phyloP scores from a whole-genome alignment of 2,329 filamentous ascomycete species.

The Epichloe glyceriae region DNA sequence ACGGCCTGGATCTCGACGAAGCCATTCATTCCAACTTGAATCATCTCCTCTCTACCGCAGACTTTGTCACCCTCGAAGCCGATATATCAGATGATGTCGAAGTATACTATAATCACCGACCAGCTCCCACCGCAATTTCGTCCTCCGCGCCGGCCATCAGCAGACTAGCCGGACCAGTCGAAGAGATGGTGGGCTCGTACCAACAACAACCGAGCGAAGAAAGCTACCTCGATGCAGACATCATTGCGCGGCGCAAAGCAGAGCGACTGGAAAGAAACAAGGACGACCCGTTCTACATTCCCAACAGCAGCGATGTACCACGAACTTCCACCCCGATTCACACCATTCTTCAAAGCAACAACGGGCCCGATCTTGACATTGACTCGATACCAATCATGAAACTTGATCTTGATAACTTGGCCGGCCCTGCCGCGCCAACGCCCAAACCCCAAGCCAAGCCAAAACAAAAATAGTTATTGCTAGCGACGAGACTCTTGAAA shows the following conservation, averaged over 20 bases:
- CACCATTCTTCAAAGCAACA: constrained; percentile 58
- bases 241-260: constrained; percentile 58
- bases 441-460: constrained; percentile 27
- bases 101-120: constrained; percentile 48
- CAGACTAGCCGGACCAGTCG: constrained; percentile 36
- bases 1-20: constrained; percentile 63
- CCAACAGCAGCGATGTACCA: constrained; percentile 33
- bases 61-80: constrained; percentile 33
- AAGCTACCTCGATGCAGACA: constrained; percentile 57
- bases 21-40: constrained; percentile 68
- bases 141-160: constrained; percentile 41
- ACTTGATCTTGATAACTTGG: constrained; percentile 56
- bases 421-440: constrained; percentile 17
- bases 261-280: constrained; percentile 72
- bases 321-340: constrained; percentile 66
- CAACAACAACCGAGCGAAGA: constrained; percentile 50
- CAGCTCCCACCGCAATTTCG: constrained; percentile 36
- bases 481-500: constrained; percentile 58
- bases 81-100: constrained; percentile 55
- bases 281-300: constrained; percentile 94
- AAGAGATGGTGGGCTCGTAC: constrained; percentile 40
- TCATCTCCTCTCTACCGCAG: constrained; percentile 48
- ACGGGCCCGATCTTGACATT: constrained; percentile 72
- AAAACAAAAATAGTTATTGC: constrained; percentile 52
- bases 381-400: constrained; percentile 95